Evolutionary conservation across 1,139 yeast genomes (phyloP), one percentile per base, ranked within the genome.

Genomic region (Nakaseomyces delphensis): DNA sequence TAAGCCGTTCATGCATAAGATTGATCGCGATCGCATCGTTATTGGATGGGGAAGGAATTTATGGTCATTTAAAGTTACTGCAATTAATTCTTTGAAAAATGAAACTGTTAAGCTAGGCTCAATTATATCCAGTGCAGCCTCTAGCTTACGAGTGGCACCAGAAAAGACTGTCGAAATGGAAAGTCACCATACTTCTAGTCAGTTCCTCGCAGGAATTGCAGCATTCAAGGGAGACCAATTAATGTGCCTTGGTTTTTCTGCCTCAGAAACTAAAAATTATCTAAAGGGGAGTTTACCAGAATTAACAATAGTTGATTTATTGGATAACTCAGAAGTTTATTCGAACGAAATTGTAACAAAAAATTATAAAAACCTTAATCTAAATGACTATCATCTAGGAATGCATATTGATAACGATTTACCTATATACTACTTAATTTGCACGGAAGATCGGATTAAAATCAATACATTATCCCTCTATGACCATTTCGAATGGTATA

Each of bases 11-110:
- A 71, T 84, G 3, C 76, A 76, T 43, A 71, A 75, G 43, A 78
- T 83, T 0, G 95, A 83, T 50, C 66, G 73, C 0, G 83, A 83
- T 55, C 63, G 87, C 42, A 67, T 87, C 4, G 64, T 84, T 3
- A 71, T 91, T 30, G 95, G 89, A 0, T 91, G 98, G 98, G 85
- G 78, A 3, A 72, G 77, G 49, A 74, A 78, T 48, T 68, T 91
- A 1, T 89, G 95, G 94, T 69, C 76, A 30, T 66, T 89, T 37
- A 71, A 81, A 51, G 7, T 33, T 4, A 20, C 27, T 9, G 11
- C 25, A 20, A 67, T 83, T 3, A 65, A 46, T 41, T 55, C 47
- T 7, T 29, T 43, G 32, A 54, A 44, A 25, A 33, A 52, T 45
- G 35, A 36, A 21, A 13, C 35, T 4, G 49, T 45, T 8, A 40